Evolutionary conservation across 371 early-diverging fungal species (phyloP).

Genomic region (Rhizopus delemar): DNA sequence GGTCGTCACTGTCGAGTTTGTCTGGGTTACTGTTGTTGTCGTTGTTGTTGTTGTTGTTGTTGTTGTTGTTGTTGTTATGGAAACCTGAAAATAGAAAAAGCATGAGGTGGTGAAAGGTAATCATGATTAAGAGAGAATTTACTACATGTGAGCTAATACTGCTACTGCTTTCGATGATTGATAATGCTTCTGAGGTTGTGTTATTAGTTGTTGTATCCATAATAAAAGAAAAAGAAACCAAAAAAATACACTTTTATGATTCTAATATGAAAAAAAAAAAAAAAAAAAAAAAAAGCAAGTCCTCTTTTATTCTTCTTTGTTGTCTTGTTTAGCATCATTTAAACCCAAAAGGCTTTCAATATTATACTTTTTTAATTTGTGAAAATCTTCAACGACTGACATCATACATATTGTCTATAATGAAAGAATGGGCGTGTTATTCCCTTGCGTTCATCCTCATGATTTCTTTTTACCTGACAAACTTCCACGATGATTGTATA

Average conservation of each 20-base stretch:
- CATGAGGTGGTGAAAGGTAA: too few relatives aligned
- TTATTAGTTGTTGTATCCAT: background rate
- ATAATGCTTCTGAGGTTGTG: too few relatives aligned
- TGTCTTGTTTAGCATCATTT: constrained; percentile 21
- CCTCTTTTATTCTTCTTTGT: background rate
- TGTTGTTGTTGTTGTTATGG: too few relatives aligned
- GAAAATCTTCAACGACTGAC: constrained; percentile 68
- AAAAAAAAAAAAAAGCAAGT: too few relatives aligned
- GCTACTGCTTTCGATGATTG: too few relatives aligned
- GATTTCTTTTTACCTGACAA: constrained; percentile 56
- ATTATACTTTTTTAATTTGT: constrained; percentile 67
- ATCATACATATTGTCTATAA: constrained; percentile 72
- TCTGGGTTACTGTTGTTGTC: too few relatives aligned
- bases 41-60: too few relatives aligned
- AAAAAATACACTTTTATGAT: background rate
- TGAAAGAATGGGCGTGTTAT: background rate
- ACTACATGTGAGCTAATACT: too few relatives aligned
- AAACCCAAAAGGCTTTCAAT: constrained; percentile 58
- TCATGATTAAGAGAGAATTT: too few relatives aligned
- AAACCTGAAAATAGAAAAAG: too few relatives aligned
- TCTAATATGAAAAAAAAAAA: background rate
- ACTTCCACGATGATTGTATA: constrained; percentile 69
- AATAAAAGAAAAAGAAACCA: background rate
- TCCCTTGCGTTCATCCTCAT: background rate
- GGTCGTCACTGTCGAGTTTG: too few relatives aligned